Percentiles rank a stretch among this genome's conserved stretches.
phyloP scores from a whole-genome alignment of 306 rosid genomes.

The Trichosanthes cucumerina region DNA sequence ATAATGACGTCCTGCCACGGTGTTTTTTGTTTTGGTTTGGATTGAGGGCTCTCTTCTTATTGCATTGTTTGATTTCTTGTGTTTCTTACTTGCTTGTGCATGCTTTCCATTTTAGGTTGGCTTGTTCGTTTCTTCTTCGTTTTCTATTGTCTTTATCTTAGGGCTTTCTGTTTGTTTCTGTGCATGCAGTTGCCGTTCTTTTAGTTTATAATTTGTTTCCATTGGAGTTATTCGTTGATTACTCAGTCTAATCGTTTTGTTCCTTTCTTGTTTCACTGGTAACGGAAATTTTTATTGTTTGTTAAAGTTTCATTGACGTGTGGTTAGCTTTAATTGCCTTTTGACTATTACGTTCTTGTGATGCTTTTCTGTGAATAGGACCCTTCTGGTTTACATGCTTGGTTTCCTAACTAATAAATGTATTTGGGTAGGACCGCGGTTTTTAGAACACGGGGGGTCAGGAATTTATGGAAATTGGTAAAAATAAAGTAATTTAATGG shows the following conservation, averaged over 20 bases:
- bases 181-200: background rate
- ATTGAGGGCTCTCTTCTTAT: background rate
- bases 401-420: background rate
- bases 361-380: background rate
- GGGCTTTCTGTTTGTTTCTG: constrained; percentile 11
- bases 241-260: background rate
- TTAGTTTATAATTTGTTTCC: background rate
- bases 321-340: background rate
- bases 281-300: background rate
- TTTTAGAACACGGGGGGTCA: background rate
- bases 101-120: background rate
- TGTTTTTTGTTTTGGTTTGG: background rate
- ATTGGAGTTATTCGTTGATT: background rate
- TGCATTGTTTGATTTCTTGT: constrained; percentile 9
- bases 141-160: background rate
- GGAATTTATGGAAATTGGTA: background rate
- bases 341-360: background rate
- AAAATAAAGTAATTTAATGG: background rate
- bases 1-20: background rate
- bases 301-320: background rate
- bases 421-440: background rate
- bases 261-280: background rate
- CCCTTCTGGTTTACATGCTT: constrained; percentile 1
- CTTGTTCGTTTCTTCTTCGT: background rate
- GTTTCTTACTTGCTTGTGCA: background rate